Percentiles rank a stretch among this genome's conserved stretches.
phyloP scores from a whole-genome alignment of 1,139 yeast species.

The Pichia sp. region DNA sequence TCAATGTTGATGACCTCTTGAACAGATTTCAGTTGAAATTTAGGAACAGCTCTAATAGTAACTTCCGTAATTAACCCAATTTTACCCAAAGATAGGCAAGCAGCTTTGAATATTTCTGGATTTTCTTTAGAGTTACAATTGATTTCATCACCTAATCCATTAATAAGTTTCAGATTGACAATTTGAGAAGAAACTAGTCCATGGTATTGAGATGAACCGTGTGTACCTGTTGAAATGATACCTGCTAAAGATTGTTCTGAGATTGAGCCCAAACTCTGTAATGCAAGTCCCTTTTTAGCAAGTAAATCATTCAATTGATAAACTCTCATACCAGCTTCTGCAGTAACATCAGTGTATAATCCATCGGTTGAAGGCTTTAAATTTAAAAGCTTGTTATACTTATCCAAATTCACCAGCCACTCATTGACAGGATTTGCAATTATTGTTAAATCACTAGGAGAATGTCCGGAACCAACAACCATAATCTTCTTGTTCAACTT shows the following conservation, averaged over 20 bases:
- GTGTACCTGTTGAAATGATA: slow-evolving; percentile 91
- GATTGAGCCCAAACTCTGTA: slow-evolving; percentile 90
- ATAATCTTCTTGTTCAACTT: slow-evolving; percentile 57
- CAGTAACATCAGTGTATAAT: slow-evolving; percentile 79
- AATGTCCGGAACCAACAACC: slow-evolving; percentile 91
- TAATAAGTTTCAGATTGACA: slow-evolving; percentile 65
- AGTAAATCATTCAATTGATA: slow-evolving; percentile 66
- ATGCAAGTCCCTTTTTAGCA: slow-evolving; percentile 58
- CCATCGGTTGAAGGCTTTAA: slow-evolving; percentile 38
- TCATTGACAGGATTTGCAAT: slow-evolving; percentile 42
- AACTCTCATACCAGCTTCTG: slow-evolving; percentile 87
- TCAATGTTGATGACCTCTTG: slow-evolving; percentile 79
- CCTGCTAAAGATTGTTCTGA: slow-evolving; percentile 94
- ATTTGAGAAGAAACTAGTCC: slow-evolving; percentile 86
- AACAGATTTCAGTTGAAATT: slow-evolving; percentile 69
- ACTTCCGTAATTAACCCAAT: slow-evolving; percentile 85
- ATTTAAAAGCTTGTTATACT: slow-evolving; percentile 48
- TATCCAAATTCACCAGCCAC: slow-evolving; percentile 86
- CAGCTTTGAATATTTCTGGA: slow-evolving; percentile 74
- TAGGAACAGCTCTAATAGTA: slow-evolving; percentile 80
- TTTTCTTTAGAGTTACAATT: slow-evolving; percentile 64
- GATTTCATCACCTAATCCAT: slow-evolving; percentile 65
- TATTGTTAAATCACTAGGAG: slow-evolving; percentile 89
- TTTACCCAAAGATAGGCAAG: slow-evolving; percentile 79
- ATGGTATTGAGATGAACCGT: slow-evolving; percentile 89